These are phyloP conservation scores for Termitomyces sp. DNA, from an alignment of 768 basidiomycete species.

Conservation along the genomic window DNA sequence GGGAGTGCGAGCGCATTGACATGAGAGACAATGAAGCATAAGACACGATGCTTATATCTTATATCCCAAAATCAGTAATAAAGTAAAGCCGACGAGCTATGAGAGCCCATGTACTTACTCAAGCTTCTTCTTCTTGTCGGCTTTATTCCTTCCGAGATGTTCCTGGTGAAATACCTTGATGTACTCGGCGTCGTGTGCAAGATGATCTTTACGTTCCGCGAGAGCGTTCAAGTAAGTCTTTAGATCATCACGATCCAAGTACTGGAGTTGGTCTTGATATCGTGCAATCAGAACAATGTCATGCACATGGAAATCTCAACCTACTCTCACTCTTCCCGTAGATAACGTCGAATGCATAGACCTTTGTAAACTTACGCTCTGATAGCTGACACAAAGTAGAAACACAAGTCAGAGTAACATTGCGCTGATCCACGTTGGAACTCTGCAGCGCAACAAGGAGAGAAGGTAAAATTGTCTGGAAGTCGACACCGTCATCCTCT, in stretches of 20 bases:
- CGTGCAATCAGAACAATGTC: constrained; percentile 1
- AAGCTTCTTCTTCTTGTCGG: constrained; percentile 49
- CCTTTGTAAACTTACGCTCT: constrained; percentile 38
- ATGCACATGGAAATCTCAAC: constrained; percentile 16
- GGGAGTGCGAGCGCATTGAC: constrained; percentile 49
- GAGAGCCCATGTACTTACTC: constrained; percentile 33
- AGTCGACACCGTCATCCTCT: constrained; percentile 55
- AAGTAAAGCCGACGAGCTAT: neutral
- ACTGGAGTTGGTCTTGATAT: constrained; percentile 48
- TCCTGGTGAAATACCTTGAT: constrained; percentile 55
- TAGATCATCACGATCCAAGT: constrained; percentile 60
- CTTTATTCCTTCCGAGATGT: constrained; percentile 38
- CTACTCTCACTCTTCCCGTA: constrained; percentile 59
- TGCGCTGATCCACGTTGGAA: constrained; percentile 33
- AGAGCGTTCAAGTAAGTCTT: constrained; percentile 52
- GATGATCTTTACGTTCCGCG: constrained; percentile 43
- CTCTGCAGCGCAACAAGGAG: constrained; percentile 58
- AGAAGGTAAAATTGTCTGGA: constrained; percentile 73
- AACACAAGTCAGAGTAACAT: constrained; percentile 53
- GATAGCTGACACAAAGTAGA: constrained; percentile 35
- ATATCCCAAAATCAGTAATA: neutral
- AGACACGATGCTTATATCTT: constrained; percentile 66
- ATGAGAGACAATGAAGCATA: constrained; percentile 81
- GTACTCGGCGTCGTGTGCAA: constrained; percentile 54
- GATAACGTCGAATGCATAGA: constrained; percentile 71